phyloP scores from a whole-genome alignment of 495 filamentous ascomycete genomes.

The Penicillium paxilli region DNA sequence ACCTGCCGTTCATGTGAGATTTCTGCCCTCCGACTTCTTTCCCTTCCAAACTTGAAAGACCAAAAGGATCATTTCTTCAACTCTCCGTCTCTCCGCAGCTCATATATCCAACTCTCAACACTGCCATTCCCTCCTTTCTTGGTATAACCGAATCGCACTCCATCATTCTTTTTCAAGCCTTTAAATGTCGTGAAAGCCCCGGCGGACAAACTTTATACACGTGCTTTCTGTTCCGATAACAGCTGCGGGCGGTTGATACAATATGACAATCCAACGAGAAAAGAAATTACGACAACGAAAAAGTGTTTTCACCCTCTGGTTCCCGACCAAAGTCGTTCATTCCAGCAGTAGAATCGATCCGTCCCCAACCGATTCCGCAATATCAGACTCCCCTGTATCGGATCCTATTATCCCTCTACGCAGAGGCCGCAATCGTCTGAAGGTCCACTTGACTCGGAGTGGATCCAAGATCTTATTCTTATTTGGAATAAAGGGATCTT shows the following conservation, averaged over 20 bases:
- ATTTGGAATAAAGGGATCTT: conserved; percentile 20
- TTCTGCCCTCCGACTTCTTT: too few species aligned
- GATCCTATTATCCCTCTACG: conserved; percentile 11
- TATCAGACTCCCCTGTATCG: conserved; percentile 28
- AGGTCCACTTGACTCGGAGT: conserved; percentile 20
- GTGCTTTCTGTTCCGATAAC: neutral
- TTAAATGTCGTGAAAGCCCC: neutral
- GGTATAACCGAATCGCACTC: neutral
- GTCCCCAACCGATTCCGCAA: conserved; percentile 19
- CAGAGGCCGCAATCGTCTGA: conserved; percentile 11
- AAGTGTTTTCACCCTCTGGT: conserved; percentile 25
- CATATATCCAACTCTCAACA: neutral
- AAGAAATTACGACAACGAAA: conserved; percentile 16
- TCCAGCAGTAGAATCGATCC: conserved; percentile 9
- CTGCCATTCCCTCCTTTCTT: neutral
- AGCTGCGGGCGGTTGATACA: neutral
- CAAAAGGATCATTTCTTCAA: neutral
- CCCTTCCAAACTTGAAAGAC: too few species aligned
- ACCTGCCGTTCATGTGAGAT: too few species aligned
- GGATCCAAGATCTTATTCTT: conserved; percentile 26
- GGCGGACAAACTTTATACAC: neutral
- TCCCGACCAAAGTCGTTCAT: conserved; percentile 15
- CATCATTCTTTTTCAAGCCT: neutral
- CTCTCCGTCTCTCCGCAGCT: neutral
- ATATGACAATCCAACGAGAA: conserved; percentile 20